These are phyloP conservation scores for Ajuga reptans DNA, from an alignment of 305 asterid genomes.

Conservation along the genomic window DNA sequence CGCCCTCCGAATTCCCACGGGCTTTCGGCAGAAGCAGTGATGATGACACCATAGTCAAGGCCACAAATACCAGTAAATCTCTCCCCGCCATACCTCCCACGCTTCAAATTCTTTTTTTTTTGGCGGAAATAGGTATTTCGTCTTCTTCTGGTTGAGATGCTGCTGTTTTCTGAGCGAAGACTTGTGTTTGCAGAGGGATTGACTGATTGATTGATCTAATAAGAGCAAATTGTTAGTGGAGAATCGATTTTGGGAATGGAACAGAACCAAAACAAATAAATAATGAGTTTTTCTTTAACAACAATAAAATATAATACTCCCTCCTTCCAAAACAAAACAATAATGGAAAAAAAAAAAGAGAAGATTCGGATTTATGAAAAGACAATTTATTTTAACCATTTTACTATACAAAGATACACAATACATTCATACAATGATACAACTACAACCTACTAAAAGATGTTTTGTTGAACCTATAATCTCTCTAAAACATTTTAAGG, in stretches of 20 bases:
- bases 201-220: conserved; percentile 27
- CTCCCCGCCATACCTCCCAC: conserved; percentile 32
- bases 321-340: too few species aligned
- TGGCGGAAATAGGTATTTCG: background rate
- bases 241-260: conserved; percentile 39
- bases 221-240: conserved; percentile 23
- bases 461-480: too few species aligned
- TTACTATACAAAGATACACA: too few species aligned
- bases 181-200: conserved; percentile 21
- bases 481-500: too few species aligned
- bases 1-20: conserved; percentile 74
- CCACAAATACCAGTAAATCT: conserved; percentile 24
- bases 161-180: background rate
- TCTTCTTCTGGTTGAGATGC: background rate
- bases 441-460: too few species aligned
- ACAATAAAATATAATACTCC: too few species aligned
- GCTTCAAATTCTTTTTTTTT: background rate
- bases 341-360: too few species aligned
- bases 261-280: background rate
- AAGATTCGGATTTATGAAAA: too few species aligned
- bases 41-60: conserved; percentile 27
- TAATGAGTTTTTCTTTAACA: too few species aligned
- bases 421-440: too few species aligned
- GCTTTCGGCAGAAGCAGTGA: conserved; percentile 33
- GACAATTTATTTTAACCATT: too few species aligned